A percentile compares a stretch with the other conserved stretches of the same genome.
These are phyloP conservation scores for Sabuloglossum arenarium DNA, from an alignment of 495 filamentous ascomycete species.

Conservation along the genomic window DNA sequence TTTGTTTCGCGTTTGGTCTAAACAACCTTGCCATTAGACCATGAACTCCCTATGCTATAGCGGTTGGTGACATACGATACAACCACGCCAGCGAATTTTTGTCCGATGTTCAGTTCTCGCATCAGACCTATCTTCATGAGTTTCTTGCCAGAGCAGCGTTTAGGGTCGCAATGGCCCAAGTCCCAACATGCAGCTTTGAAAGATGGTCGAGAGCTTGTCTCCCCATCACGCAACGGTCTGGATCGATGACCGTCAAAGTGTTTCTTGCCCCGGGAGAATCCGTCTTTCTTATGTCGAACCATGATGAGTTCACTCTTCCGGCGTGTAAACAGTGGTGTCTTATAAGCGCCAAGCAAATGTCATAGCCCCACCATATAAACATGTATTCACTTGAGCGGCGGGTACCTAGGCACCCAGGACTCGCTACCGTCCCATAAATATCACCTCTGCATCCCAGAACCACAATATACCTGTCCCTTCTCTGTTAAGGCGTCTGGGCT, in stretches of 20 bases:
- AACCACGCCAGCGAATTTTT: conserved; percentile 75
- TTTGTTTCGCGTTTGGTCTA: conserved; percentile 71
- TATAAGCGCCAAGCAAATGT: not conserved
- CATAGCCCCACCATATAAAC: conserved; percentile 5
- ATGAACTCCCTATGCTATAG: not conserved
- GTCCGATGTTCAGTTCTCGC: conserved; percentile 79
- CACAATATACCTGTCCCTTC: not conserved
- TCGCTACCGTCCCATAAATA: not conserved
- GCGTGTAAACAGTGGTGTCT: not conserved
- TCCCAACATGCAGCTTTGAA: conserved; percentile 97
- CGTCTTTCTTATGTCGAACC: conserved; percentile 92
- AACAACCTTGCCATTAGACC: not conserved
- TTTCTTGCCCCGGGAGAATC: conserved; percentile 51
- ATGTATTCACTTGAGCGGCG: not conserved
- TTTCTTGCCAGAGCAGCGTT: conserved; percentile 86
- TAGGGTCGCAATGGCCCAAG: conserved; percentile 89
- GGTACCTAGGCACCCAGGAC: not conserved
- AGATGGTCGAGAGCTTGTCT: conserved; percentile 26
- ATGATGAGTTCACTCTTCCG: conserved; percentile 22
- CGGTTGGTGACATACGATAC: conserved; percentile 37
- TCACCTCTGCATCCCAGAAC: conserved; percentile 1
- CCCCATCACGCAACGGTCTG: conserved; percentile 22
- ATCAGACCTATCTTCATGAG: conserved; percentile 82
- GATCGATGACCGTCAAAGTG: conserved; percentile 24
- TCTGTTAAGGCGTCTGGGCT: not conserved